Evolutionary conservation across 2,329 filamentous ascomycete genomes (phyloP).

Genomic region (Diaporthe helianthi): DNA sequence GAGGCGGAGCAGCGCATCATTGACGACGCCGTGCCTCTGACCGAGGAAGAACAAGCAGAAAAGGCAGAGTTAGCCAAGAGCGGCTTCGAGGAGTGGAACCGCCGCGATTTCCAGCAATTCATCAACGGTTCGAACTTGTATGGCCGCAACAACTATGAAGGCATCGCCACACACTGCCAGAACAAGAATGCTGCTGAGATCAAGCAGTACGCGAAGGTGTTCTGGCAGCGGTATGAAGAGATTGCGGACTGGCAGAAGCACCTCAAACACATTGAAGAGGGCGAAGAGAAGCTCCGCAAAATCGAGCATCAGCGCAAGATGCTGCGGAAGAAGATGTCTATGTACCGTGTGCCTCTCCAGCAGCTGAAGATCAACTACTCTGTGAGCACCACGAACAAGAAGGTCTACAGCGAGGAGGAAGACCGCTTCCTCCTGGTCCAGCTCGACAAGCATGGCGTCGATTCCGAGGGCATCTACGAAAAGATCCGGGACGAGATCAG

Average conservation of each 20-base stretch:
- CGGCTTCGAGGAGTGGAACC: slow-evolving; percentile 95
- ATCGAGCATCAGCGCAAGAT: slow-evolving; percentile 93
- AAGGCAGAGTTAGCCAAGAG: slow-evolving; percentile 82
- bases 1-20: slow-evolving; percentile 90
- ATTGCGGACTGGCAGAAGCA: slow-evolving; percentile 90
- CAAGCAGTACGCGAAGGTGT: slow-evolving; percentile 89
- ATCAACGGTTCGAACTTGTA: slow-evolving; percentile 94
- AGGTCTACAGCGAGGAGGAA: slow-evolving; percentile 98
- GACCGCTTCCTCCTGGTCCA: slow-evolving; percentile 94
- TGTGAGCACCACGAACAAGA: slow-evolving; percentile 99
- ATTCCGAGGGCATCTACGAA: slow-evolving; percentile 89
- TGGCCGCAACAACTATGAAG: slow-evolving; percentile 83
- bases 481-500: slow-evolving; percentile 97
- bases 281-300: slow-evolving; percentile 87
- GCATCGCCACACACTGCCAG: slow-evolving; percentile 88
- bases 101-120: slow-evolving; percentile 97
- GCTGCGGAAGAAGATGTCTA: slow-evolving; percentile 91
- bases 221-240: slow-evolving; percentile 94
- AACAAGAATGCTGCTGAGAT: slow-evolving; percentile 87
- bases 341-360: slow-evolving; percentile 96
- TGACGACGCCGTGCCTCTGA: slow-evolving; percentile 86
- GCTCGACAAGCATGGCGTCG: slow-evolving; percentile 89
- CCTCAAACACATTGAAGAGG: slow-evolving; percentile 87
- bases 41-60: slow-evolving; percentile 86
- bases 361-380: slow-evolving; percentile 99